Percentiles rank a stretch among this genome's conserved stretches.
phyloP scores from a whole-genome alignment of 1,139 yeast species.

The Lodderomyces orthopsilosis region DNA sequence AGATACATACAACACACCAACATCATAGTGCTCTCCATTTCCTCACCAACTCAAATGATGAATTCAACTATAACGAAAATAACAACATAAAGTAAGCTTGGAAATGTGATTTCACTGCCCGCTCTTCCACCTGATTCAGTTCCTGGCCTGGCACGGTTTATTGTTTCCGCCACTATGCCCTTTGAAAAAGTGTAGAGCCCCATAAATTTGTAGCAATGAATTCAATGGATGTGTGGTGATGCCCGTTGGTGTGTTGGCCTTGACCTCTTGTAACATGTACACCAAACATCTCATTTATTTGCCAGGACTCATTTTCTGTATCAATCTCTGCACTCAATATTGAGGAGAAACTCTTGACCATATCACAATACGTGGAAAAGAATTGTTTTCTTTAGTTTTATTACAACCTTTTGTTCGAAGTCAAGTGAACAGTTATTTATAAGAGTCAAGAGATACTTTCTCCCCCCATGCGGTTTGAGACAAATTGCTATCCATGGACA shows the following conservation, averaged over 20 bases:
- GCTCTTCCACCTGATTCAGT: background rate
- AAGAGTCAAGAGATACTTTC: too few species aligned
- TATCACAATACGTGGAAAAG: slow-evolving; percentile 5
- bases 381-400: background rate
- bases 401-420: background rate
- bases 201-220: background rate
- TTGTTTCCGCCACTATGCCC: background rate
- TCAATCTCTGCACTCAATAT: background rate
- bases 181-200: background rate
- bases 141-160: background rate
- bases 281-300: background rate
- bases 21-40: too few species aligned
- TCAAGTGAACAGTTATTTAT: too few species aligned
- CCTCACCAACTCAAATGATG: background rate
- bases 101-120: background rate
- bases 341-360: slow-evolving; percentile 4
- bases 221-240: background rate
- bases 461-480: background rate
- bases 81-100: background rate
- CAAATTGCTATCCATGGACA: background rate
- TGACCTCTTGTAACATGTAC: background rate
- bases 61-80: background rate
- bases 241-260: background rate
- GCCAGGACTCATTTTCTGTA: background rate
- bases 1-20: too few species aligned